Evolutionary conservation across 1,139 yeast species (phyloP).

Genomic region (Scheffersomyces segobiensis): DNA sequence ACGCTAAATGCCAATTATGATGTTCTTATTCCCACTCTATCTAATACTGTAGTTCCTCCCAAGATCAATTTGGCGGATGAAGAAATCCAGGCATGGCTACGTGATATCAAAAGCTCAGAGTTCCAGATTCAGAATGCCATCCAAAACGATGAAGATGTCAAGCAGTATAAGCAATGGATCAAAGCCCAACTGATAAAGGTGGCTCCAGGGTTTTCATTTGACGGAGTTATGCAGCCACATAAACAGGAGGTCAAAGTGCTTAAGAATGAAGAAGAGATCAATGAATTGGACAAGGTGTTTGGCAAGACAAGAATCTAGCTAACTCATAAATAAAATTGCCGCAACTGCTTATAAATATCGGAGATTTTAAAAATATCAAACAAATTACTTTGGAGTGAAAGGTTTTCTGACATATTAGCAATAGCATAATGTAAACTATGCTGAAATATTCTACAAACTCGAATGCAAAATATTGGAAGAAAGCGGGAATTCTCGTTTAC

Average conservation of each 20-base stretch:
- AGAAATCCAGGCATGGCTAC: constrained; percentile 32
- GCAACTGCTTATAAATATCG: no score
- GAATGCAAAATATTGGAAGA: no score
- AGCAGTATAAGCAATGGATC: constrained; percentile 35
- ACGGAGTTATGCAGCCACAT: constrained; percentile 35
- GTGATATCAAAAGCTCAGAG: constrained; percentile 18
- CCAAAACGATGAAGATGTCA: constrained; percentile 12
- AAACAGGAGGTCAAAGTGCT: constrained; percentile 1
- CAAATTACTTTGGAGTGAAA: no score
- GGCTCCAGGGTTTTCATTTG: constrained; percentile 44
- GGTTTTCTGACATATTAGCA: no score
- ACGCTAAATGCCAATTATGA: constrained; percentile 54
- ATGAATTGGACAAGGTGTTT: constrained; percentile 32
- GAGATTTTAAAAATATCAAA: no score
- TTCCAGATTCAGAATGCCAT: constrained; percentile 2
- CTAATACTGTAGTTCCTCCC: constrained; percentile 41
- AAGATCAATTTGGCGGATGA: constrained; percentile 29
- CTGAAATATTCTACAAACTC: no score
- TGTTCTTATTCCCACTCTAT: constrained; percentile 37
- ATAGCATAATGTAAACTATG: no score
- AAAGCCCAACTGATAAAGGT: constrained; percentile 31
- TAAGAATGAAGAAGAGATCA: constrained; percentile 8
- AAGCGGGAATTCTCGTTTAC: no score
- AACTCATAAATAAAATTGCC: not conserved
- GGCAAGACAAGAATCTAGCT: constrained; percentile 19